Percentiles rank a stretch among this genome's conserved stretches.
Evolutionary conservation across 192 early-diverging fungal genomes (phyloP).

Genomic region (Coemansia sp.): DNA sequence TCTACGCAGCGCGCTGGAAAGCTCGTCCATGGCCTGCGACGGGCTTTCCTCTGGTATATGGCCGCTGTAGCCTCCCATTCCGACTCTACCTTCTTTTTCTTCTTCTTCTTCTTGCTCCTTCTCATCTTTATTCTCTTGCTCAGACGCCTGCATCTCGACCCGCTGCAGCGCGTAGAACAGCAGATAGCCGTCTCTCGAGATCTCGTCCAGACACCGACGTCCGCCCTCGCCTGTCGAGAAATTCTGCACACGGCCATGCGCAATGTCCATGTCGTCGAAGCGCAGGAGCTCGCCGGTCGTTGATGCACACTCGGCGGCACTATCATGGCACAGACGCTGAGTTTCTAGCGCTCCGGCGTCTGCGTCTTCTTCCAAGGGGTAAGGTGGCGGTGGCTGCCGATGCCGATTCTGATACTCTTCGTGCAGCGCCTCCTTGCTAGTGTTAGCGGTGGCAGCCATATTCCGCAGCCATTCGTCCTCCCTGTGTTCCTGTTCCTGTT

Average conservation of each 20-base stretch:
- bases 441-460: not conserved
- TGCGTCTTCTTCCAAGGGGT: not conserved
- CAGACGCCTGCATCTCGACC: conserved; percentile 5
- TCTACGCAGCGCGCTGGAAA: conserved; percentile 15
- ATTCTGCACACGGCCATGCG: conserved; percentile 42
- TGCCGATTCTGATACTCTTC: not conserved
- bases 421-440: not conserved
- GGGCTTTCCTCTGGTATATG: not conserved
- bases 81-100: conserved; percentile 28
- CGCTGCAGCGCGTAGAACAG: conserved; percentile 66
- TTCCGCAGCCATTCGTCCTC: not conserved
- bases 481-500: not conserved
- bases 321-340: not conserved
- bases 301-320: not conserved
- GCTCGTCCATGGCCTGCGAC: conserved; percentile 23
- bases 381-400: not conserved
- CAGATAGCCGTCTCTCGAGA: conserved; percentile 60
- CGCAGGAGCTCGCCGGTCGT: conserved; percentile 31
- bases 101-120: not conserved
- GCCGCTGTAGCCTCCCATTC: not conserved
- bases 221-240: conserved; percentile 32
- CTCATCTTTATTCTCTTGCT: too few relatives aligned
- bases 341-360: not conserved
- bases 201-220: conserved; percentile 50
- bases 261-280: conserved; percentile 63